Percentiles rank a stretch among this genome's conserved stretches.
These are phyloP conservation scores for Microdochium paspali DNA, from an alignment of 2,329 filamentous ascomycete genomes.

Conservation along the genomic window DNA sequence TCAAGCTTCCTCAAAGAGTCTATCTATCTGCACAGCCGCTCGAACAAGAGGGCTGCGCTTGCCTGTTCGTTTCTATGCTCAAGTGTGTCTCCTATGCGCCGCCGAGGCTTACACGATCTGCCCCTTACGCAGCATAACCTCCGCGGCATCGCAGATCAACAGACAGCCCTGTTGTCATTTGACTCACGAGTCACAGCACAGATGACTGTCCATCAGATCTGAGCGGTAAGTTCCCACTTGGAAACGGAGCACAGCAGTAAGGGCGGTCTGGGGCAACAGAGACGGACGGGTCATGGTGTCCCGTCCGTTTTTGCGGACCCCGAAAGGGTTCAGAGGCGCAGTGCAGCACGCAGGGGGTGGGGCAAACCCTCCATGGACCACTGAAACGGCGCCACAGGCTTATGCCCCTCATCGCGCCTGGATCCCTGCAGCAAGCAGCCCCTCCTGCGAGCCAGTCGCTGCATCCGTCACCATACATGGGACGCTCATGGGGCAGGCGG, in stretches of 20 bases:
- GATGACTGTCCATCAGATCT: no score
- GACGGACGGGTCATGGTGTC: not conserved
- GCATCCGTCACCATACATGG: not conserved
- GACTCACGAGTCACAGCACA: no score
- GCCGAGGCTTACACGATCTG: not conserved
- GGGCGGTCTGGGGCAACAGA: not conserved
- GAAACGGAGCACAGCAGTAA: not conserved
- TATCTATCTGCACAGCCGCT: not conserved
- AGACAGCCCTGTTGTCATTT: no score
- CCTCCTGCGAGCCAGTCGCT: not conserved
- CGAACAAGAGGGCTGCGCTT: not conserved
- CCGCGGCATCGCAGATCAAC: no score
- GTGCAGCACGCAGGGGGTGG: not conserved
- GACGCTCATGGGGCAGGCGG: not conserved
- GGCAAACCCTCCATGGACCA: not conserved
- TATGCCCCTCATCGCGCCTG: not conserved
- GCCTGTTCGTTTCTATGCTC: not conserved
- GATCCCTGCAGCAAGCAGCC: not conserved
- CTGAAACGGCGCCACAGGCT: not conserved
- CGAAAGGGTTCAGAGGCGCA: not conserved
- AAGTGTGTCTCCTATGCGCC: not conserved
- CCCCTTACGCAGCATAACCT: no score
- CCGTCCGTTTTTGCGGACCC: not conserved
- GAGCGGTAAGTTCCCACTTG: not conserved
- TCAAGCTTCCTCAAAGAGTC: no score